Evolutionary conservation across 306 rosid genomes (phyloP).

Genomic region (Pachyrhizus erosus): DNA sequence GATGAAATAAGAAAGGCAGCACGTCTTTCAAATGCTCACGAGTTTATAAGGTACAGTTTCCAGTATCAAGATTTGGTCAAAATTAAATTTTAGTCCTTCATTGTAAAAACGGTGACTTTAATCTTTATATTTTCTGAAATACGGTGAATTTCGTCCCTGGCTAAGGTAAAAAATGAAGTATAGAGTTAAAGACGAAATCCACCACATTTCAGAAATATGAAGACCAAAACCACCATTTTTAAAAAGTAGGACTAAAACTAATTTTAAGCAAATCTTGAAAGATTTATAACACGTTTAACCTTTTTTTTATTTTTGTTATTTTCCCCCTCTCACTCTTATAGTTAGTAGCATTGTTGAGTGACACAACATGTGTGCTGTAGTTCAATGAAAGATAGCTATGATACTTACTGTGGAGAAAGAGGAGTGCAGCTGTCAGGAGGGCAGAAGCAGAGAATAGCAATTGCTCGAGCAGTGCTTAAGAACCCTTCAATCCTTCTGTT

Average conservation of each 20-base stretch:
- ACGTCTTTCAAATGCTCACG: constrained; percentile 76
- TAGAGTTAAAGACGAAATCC: background rate
- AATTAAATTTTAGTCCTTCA: background rate
- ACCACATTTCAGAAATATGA: background rate
- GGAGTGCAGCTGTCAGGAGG: constrained; percentile 89
- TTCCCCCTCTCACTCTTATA: too few species aligned
- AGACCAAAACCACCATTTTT: too few species aligned
- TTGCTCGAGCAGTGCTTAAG: constrained; percentile 79
- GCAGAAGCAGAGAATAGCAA: constrained; percentile 84
- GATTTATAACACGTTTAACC: background rate
- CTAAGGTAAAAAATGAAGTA: background rate
- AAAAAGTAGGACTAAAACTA: background rate
- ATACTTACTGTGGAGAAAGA: constrained; percentile 79
- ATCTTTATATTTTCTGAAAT: background rate
- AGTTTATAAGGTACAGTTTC: constrained; percentile 65
- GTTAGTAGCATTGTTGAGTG: background rate
- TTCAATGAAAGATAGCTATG: constrained; percentile 74
- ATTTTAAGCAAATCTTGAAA: background rate
- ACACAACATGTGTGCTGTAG: constrained; percentile 46
- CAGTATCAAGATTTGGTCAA: background rate
- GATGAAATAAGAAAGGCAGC: constrained; percentile 70
- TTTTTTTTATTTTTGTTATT: background rate
- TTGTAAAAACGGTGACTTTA: background rate
- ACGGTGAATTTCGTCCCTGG: background rate
- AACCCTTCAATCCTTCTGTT: constrained; percentile 72